Evolutionary conservation across 257 asterid genomes (phyloP), one percentile per base, ranked within the genome.

Genomic region (Lavandula angustifolia): DNA sequence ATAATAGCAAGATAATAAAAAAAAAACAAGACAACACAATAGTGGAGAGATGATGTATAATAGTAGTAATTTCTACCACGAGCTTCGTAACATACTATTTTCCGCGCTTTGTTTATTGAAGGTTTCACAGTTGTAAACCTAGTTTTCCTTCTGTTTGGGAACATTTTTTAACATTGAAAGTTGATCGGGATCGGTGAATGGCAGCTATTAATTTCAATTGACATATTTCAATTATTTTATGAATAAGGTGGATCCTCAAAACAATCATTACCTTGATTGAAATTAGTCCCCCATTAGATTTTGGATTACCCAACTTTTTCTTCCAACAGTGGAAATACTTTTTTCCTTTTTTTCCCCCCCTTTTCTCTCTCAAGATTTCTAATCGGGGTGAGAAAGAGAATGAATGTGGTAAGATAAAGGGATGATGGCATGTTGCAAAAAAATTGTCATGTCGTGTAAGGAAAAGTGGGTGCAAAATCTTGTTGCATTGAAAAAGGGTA

Each of bases 221-320:
- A 58, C 69, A 58, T 34, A 46, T 64, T 64, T 63, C 64, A 64
- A 64, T 76, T 62, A 69, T 68, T 41, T 48, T 62, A 43, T 61
- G 76, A 64, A 71, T 70, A 83, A 86, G 78, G 87, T 71, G 66
- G 77, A 41, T 72, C 78, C 64, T 75, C 63, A 64, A 51, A 72
- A 75, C 58, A 86, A 86, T 86, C 72, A 86, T 86, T 84, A 59
- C 55, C 64, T 74, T 80, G 81, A 67, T 81, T 83, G 86, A 78
- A 71, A 55, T 54, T 79, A 67, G 67, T 75, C 67, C 67, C 75
- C 69, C 60, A 34, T 68, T 72, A 54, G 75, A 71, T 58, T 71
- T 38, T 81, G 74, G 65, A 56, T 51, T 73, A 66, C 73, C 77
- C 72, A 22, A 60, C 82, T 76, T 78, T 59, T 63, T 52, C 9